A percentile compares a stretch with the other conserved stretches of the same genome.
Evolutionary conservation across 495 filamentous ascomycete species (phyloP).

Genomic region (Neurospora hispaniola): DNA sequence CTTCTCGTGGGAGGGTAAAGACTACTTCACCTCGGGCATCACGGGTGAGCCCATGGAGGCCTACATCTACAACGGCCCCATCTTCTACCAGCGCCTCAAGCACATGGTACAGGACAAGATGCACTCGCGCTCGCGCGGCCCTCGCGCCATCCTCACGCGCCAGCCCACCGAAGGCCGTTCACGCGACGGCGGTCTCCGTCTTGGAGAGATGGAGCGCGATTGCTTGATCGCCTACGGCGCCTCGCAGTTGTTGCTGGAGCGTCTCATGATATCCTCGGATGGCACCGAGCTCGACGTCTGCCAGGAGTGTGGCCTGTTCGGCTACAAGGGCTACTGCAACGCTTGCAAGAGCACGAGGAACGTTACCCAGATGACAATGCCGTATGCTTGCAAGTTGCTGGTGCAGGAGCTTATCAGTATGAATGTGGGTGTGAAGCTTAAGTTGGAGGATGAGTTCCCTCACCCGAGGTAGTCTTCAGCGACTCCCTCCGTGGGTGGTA

Average conservation of each 20-base stretch:
- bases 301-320: constrained; percentile 86
- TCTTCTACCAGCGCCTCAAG: constrained; percentile 99
- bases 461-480: constrained; percentile 24
- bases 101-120: constrained; percentile 99
- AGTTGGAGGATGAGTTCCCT: constrained; percentile 87
- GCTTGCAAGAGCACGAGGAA: constrained; percentile 71
- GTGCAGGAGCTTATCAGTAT: constrained; percentile 96
- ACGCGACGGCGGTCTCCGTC: constrained; percentile 78
- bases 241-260: constrained; percentile 82
- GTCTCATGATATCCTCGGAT: constrained; percentile 89
- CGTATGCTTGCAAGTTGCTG: constrained; percentile 96
- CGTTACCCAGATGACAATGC: constrained; percentile 86
- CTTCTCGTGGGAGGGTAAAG: constrained; percentile 92
- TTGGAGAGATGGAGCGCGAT: constrained; percentile 99
- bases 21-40: constrained; percentile 90
- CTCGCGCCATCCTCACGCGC: constrained; percentile 81
- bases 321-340: constrained; percentile 86
- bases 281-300: constrained; percentile 86
- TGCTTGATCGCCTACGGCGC: constrained; percentile 94
- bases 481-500: no score
- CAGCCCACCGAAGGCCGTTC: constrained; percentile 96
- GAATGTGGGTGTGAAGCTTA: constrained; percentile 83
- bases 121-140: constrained; percentile 87
- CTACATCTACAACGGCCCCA: constrained; percentile 97
- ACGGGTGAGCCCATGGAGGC: constrained; percentile 87